Evolutionary conservation across 352 stramenopile genomes (phyloP), one percentile per base, ranked within the genome.

Genomic region (Thraustochytrium sp.): DNA sequence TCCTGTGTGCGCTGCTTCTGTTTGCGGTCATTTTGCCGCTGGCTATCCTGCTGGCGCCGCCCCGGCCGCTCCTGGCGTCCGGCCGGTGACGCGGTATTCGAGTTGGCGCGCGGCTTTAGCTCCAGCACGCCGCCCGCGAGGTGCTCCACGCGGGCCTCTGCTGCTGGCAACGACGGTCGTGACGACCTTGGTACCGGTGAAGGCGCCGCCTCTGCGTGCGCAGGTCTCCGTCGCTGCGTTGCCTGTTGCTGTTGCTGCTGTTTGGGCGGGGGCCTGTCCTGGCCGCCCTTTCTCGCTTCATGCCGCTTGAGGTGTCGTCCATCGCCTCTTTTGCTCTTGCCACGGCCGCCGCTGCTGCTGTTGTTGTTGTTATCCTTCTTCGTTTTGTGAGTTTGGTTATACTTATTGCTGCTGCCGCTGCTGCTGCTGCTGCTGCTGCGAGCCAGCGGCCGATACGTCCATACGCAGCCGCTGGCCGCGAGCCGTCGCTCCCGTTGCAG

Each of bases 271-370:
- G 5, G 5, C 16, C 42, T 5, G 42, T 16, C 42, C 5, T 49
- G 42, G 16, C 5, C 42, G 5, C 42, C 5, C 42, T 5, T 49
- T 85, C 82, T 90, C 92, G 83, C 68, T 98, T 92, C 48, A 86
- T 87, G 29, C 91, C 88, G 16, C 29, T 9, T 13, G 5, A 75
- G 8, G 5, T 5, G 5, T 9, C 5, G 5, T 29, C 5, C 34
- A 13, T 59, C 23, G 46, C n/a, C 4, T 48, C n/a, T 5, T 37
- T 5, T 5, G 4, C 38, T 48, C 62, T 5, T 59, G 9, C 5
- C 4, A 75, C 62, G 5, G n/a, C n/a, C n/a, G n/a, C n/a, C n/a
- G n/a, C n/a, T n/a, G n/a, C n/a, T n/a, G n/a, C n/a, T n/a, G n/a
- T n/a, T n/a, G n/a, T n/a, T n/a, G n/a, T n/a, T n/a, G n/a, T n/a